Evolutionary conservation across 805 yeast species (phyloP), one percentile per base, ranked within the genome.

Genomic region (Candida montana): DNA sequence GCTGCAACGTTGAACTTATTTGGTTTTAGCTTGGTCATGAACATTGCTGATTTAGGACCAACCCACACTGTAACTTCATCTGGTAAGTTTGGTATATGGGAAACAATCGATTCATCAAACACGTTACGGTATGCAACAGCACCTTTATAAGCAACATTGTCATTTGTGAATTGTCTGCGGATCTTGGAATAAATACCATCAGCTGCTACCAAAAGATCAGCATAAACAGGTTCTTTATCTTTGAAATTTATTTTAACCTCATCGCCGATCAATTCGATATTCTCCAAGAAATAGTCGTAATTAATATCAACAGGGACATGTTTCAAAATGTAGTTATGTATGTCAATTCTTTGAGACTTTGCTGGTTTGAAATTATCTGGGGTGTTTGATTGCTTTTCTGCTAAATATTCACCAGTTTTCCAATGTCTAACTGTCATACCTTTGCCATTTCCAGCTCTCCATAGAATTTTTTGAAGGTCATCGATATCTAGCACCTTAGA

Each of bases 121-220:
- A 47, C 48, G 24, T 47, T 47, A 18, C 48, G 33, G 24, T 47
- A 47, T 1, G 50, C 50, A 33, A 47, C 50, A 10, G 28, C 37
- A 13, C 50, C 50, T 37, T 47, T 47, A 23, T 47, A 47, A 6
- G 23, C 35, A 17, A 40, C 37, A n/a, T 41, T 24, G 36, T 47
- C 50, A 5, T 32, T 39, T 9, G 48, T 47, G 17, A 47, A 44
- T 20, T 47, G 50, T 19, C 45, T 42, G 27, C 50, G 43, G 24
- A 44, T 44, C 17, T 39, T 47, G n/a, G 50, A 47, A 21, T 47
- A 47, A 13, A 47, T 47, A 26, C 50, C 50, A 37, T 44, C 50
- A 21, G 50, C 50, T 8, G 48, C 48, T 18, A 44, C 42, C 6
- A 44, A 18, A 15, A 47, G 18, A 36, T 44, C 50, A 16, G 40